These are phyloP conservation scores for Monosporozyma siamensis DNA, from an alignment of 805 yeast species.

Conservation along the genomic window DNA sequence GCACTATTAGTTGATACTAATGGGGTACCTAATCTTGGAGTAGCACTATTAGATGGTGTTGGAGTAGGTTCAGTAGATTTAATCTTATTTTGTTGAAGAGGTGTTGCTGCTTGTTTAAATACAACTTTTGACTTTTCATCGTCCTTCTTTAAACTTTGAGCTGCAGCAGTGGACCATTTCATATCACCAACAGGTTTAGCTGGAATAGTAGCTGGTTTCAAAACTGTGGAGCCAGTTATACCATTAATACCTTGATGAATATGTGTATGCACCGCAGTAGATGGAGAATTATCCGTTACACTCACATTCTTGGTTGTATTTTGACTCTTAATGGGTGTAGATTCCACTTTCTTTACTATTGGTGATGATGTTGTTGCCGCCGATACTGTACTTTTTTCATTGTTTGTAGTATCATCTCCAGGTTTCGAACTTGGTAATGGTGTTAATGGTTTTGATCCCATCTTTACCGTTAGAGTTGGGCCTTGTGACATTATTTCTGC, in stretches of 20 bases:
- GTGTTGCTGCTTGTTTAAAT: background rate
- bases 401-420: constrained; percentile 2
- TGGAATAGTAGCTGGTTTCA: constrained; percentile 48
- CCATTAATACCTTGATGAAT: constrained; percentile 28
- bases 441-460: constrained; percentile 4
- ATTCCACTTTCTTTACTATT: constrained; percentile 4
- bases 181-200: constrained; percentile 44
- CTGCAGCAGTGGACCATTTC: constrained; percentile 51
- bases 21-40: constrained; percentile 15
- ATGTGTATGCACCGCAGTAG: constrained; percentile 22
- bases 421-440: background rate
- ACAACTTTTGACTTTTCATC: constrained; percentile 9
- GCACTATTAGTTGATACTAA: background rate
- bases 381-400: background rate
- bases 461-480: constrained; percentile 8
- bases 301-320: constrained; percentile 14
- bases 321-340: constrained; percentile 11
- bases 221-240: constrained; percentile 24
- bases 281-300: constrained; percentile 6
- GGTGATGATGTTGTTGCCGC: constrained; percentile 13
- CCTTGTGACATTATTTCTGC: constrained; percentile 9
- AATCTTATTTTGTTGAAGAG: background rate
- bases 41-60: constrained; percentile 11
- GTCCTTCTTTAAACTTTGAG: constrained; percentile 25
- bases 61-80: constrained; percentile 8